A percentile compares a stretch with the other conserved stretches of the same genome.
Conservation (phyloP, 2,329 filamentous ascomycete species). For the Sclerotinia minor region DNA sequence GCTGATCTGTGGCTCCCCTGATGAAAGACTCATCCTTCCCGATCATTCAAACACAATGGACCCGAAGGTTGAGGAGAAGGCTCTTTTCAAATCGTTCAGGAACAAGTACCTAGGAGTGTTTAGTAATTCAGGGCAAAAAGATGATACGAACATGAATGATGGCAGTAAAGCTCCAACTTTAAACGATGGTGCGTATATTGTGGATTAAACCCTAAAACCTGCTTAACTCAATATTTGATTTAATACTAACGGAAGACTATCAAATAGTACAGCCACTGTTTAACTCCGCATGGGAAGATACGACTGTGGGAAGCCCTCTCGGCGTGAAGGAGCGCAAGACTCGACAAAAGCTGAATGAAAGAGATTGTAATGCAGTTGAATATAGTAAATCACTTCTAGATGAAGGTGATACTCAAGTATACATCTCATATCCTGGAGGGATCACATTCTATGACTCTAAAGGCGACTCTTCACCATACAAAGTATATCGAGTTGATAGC, state of each 20-base stretch:
- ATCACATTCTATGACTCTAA: constrained; percentile 33
- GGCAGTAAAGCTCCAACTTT: background rate
- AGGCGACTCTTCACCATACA: constrained; percentile 35
- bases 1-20: background rate
- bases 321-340: background rate
- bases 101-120: background rate
- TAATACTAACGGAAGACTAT: background rate
- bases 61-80: background rate
- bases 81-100: background rate
- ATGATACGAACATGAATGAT: background rate
- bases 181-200: constrained; percentile 2
- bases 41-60: no score
- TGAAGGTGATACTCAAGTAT: constrained; percentile 49
- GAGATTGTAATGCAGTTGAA: constrained; percentile 30
- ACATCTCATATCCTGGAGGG: constrained; percentile 44
- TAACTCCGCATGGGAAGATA: background rate
- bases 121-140: background rate
- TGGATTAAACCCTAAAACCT: background rate
- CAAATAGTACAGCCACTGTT: background rate
- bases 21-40: no score
- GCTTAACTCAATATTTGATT: background rate
- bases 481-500: constrained; percentile 49
- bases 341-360: constrained; percentile 12
- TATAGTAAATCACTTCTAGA: constrained; percentile 31
- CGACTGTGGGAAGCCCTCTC: background rate